Base-by-base conservation (phyloP, 2,329 filamentous ascomycete species). In the Paracoccidioides lutzii region DNA sequence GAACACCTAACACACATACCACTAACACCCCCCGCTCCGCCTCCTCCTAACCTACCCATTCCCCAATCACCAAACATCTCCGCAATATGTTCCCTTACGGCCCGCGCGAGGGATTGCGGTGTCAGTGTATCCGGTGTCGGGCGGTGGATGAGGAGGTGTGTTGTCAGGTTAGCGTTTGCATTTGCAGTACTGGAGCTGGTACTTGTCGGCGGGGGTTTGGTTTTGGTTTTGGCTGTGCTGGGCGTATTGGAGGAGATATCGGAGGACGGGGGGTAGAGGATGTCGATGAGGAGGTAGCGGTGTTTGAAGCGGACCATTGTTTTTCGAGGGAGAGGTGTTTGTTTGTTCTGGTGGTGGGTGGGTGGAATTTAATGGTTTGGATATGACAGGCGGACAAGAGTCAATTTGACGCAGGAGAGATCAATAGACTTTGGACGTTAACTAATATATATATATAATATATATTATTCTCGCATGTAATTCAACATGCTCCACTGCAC, bases 51-150 rank as follows among this genome's bases (percentile, higher is more conserved):
- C 56, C 69, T 69, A 0, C 71, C 72, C 22, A 85, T 77, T 0
- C 93, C 93, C 73, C 88, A 95, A 67, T 97, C 91, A 22, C 93
- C 93, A 70, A 94, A 94, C 32, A 95, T 73, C 46, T 81, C 75
- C 51, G 81, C 75, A 50, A 95, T 78, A 65, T 87, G 80, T 58
- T 84, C 75, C 64, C 85, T 81, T 59, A 97, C 82, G 55, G 82
- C 81, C 57, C 82, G 83, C 1, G 85, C 70, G 1, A 97, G 77
- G 7, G 80, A 66, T 49, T 81, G 79, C 0, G 82, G 74, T 22
- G 82, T 86, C 56, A 97, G 77, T 14, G 80, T 78, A 65, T 87
- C 81, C 1, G 84, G 81, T 3, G 87, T 94, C 0, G 91, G 90
- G 52, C 85, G 82, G 68, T 90, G 85, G 71, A 94, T 85, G 54